Percentiles rank a stretch among this genome's conserved stretches.
Conservation (phyloP, 768 basidiomycete species). For the Psilocybe tampanensis region DNA sequence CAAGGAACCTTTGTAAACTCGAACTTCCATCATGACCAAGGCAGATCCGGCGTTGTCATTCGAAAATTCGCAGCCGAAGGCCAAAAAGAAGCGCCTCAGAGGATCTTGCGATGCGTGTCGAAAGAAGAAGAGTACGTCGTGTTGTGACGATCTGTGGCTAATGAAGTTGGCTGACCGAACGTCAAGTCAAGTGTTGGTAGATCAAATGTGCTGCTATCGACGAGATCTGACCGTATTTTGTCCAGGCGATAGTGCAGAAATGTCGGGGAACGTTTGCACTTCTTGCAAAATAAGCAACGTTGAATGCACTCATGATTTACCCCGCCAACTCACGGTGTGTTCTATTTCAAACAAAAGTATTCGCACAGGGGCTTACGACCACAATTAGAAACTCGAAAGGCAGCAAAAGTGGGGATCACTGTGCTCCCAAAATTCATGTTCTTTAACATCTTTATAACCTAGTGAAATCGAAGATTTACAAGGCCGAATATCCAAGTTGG, state of each 20-base stretch:
- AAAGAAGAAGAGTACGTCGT: slow-evolving; percentile 41
- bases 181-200: slow-evolving; percentile 40
- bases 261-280: slow-evolving; percentile 55
- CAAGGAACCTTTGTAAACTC: neutral
- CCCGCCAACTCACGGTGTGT: slow-evolving; percentile 50
- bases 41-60: neutral
- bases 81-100: slow-evolving; percentile 42
- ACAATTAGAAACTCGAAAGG: slow-evolving; percentile 22
- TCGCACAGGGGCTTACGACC: slow-evolving; percentile 36
- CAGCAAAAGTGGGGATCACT: neutral
- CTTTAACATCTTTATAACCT: neutral
- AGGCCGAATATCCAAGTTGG: slow-evolving; percentile 14
- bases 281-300: slow-evolving; percentile 52
- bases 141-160: neutral
- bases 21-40: neutral
- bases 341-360: neutral
- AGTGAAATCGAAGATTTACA: neutral
- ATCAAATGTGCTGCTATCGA: neutral
- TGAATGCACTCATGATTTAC: slow-evolving; percentile 57
- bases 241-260: slow-evolving; percentile 64
- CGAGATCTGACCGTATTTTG: neutral
- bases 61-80: slow-evolving; percentile 9
- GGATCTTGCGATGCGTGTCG: slow-evolving; percentile 49
- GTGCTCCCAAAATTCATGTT: neutral
- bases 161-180: neutral